These are phyloP conservation scores for Jamesozyma jinghongensis DNA, from an alignment of 805 yeast genomes.

Conservation along the genomic window DNA sequence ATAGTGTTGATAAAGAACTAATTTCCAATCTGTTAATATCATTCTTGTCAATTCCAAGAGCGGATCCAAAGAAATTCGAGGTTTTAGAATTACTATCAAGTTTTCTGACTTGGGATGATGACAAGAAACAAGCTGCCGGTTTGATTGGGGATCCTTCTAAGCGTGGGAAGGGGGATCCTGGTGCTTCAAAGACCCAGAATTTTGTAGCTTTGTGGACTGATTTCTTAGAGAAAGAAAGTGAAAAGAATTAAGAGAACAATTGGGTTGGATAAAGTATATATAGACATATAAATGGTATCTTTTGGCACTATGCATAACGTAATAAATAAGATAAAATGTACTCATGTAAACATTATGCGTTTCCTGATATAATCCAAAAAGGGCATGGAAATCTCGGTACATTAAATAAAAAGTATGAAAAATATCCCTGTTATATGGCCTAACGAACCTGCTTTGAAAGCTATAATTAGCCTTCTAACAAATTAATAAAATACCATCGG, in stretches of 20 bases:
- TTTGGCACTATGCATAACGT: too few species aligned
- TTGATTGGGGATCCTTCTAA: conserved; percentile 28
- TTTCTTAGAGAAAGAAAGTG: conserved; percentile 63
- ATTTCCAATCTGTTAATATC: conserved; percentile 79
- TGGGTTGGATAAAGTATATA: too few species aligned
- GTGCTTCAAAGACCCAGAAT: conserved; percentile 38
- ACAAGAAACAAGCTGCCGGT: conserved; percentile 68
- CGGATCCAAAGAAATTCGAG: conserved; percentile 91
- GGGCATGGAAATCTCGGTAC: too few species aligned
- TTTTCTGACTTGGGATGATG: conserved; percentile 82
- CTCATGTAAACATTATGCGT: too few species aligned
- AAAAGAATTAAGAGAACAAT: conserved; percentile 16
- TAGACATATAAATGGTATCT: too few species aligned
- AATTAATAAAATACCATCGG: not conserved
- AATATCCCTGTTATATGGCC: too few species aligned
- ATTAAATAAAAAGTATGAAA: too few species aligned
- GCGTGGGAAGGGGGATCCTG: conserved; percentile 7
- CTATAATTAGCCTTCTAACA: too few species aligned
- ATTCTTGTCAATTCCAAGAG: conserved; percentile 79
- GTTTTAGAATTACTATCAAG: conserved; percentile 78
- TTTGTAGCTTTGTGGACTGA: conserved; percentile 77
- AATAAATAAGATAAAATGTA: too few species aligned
- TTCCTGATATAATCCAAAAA: too few species aligned
- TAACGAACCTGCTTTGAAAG: too few species aligned
- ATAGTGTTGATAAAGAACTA: conserved; percentile 78